These are phyloP conservation scores for Cylindrotheca fusiformis DNA, from an alignment of 108 stramenopile species.

Conservation along the genomic window DNA sequence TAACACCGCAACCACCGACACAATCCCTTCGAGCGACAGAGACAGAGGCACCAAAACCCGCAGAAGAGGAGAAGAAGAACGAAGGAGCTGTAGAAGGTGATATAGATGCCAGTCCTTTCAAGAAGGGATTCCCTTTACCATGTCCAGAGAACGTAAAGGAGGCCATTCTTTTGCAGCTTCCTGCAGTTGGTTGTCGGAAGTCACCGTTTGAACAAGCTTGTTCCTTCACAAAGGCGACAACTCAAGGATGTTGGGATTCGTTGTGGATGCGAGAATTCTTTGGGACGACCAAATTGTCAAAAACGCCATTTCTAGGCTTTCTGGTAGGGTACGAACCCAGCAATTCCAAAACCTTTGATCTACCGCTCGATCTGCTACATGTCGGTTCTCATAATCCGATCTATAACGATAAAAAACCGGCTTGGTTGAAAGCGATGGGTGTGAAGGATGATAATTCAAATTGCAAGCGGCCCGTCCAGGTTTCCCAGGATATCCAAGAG, in stretches of 20 bases:
- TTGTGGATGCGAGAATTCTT: slow-evolving; percentile 3
- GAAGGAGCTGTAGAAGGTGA: background rate
- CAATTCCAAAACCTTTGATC: background rate
- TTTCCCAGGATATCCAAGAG: background rate
- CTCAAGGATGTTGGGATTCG: slow-evolving; percentile 8
- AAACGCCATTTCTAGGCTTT: background rate
- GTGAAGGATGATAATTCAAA: background rate
- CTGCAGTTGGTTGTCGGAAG: slow-evolving; percentile 3
- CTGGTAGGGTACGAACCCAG: background rate
- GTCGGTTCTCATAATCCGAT: slow-evolving; percentile 4
- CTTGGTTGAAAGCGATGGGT: no score
- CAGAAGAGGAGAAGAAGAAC: background rate
- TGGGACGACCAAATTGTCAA: background rate
- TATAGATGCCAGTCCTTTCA: background rate
- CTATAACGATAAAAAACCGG: no score
- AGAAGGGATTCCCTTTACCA: background rate
- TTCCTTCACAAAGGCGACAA: slow-evolving; percentile 20
- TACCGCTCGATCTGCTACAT: slow-evolving; percentile 6
- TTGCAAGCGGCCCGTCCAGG: background rate
- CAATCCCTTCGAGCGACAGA: background rate
- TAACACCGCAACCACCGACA: background rate
- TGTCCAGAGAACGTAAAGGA: slow-evolving; percentile 6
- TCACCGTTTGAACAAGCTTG: slow-evolving; percentile 11
- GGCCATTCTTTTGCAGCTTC: slow-evolving; percentile 3
- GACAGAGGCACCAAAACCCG: background rate